Percentiles rank a stretch among this genome's conserved stretches.
Evolutionary conservation across 768 basidiomycete genomes (phyloP).

Genomic region (Sutorius australiensis): DNA sequence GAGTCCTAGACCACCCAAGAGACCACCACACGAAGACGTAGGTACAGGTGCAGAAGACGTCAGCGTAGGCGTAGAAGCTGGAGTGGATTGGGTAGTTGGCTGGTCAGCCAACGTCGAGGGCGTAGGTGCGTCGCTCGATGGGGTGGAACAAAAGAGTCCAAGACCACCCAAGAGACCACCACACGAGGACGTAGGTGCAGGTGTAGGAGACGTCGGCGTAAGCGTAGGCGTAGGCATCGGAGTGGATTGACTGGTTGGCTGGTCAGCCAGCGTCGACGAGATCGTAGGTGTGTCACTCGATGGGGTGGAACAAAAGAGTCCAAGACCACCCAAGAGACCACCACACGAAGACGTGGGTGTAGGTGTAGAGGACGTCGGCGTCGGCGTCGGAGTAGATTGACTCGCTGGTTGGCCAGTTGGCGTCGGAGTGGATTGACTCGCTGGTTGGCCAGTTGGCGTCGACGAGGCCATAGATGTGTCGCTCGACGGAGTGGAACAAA

Average conservation of each 20-base stretch:
- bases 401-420: neutral
- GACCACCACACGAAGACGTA: slow-evolving; percentile 7
- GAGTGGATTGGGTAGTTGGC: neutral
- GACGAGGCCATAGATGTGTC: neutral
- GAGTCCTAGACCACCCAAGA: neutral
- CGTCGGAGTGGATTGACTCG: neutral
- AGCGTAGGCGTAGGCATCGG: neutral
- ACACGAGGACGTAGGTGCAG: slow-evolving; percentile 1
- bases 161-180: neutral
- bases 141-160: neutral
- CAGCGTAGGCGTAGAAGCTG: neutral
- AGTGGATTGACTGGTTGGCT: neutral
- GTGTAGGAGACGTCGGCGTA: too few species aligned
- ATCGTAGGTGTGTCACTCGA: neutral
- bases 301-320: neutral
- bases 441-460: neutral
- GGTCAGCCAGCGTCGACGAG: neutral
- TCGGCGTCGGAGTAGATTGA: neutral
- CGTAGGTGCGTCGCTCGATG: neutral
- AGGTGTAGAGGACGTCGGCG: too few species aligned
- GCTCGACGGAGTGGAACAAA: slow-evolving; percentile 1
- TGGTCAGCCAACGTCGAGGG: neutral
- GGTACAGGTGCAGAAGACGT: neutral
- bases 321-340: neutral
- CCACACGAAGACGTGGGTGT: neutral